Conservation (phyloP, 2,329 filamentous ascomycete species). For the Cordyceps tenuipes region DNA sequence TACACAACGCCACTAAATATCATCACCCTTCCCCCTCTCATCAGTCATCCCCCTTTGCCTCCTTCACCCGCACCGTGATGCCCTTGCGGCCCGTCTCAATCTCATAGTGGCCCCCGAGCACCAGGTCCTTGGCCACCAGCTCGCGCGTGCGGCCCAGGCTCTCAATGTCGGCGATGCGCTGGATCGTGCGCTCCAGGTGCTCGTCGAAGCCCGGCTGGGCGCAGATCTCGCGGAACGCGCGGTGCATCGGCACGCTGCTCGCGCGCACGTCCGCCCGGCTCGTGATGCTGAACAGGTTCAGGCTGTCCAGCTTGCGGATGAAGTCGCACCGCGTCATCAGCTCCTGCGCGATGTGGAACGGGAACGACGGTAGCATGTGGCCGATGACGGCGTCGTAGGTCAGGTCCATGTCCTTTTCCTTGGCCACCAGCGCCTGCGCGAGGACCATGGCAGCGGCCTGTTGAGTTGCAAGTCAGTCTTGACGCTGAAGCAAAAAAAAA, state of each 20-base stretch:
- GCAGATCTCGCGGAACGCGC: slow-evolving; percentile 82
- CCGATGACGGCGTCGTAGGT: slow-evolving; percentile 59
- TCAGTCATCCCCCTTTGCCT: slow-evolving; percentile 28
- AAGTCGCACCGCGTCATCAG: slow-evolving; percentile 97
- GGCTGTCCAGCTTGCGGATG: slow-evolving; percentile 82
- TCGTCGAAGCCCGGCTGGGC: slow-evolving; percentile 67
- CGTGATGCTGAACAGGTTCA: slow-evolving; percentile 94
- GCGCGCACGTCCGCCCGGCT: slow-evolving; percentile 79
- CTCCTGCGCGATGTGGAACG: slow-evolving; percentile 75
- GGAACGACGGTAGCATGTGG: slow-evolving; percentile 71
- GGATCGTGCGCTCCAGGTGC: slow-evolving; percentile 71
- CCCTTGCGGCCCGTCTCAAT: slow-evolving; percentile 38
- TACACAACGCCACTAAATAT: too few species aligned
- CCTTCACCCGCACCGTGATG: slow-evolving; percentile 35
- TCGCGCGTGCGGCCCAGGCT: slow-evolving; percentile 89
- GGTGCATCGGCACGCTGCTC: slow-evolving; percentile 93
- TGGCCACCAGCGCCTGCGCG: slow-evolving; percentile 82
- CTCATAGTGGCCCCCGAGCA: slow-evolving; percentile 72
- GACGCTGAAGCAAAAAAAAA: background rate
- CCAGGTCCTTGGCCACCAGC: slow-evolving; percentile 89
- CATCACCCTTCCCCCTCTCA: too few species aligned
- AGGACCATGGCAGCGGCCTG: slow-evolving; percentile 88
- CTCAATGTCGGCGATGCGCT: slow-evolving; percentile 88
- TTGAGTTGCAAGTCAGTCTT: too few species aligned
- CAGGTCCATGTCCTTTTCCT: slow-evolving; percentile 57